Percentiles rank a stretch among this genome's conserved stretches.
phyloP scores from a whole-genome alignment of 202 grass and related monocot genomes.

The Digitaria exilis region DNA sequence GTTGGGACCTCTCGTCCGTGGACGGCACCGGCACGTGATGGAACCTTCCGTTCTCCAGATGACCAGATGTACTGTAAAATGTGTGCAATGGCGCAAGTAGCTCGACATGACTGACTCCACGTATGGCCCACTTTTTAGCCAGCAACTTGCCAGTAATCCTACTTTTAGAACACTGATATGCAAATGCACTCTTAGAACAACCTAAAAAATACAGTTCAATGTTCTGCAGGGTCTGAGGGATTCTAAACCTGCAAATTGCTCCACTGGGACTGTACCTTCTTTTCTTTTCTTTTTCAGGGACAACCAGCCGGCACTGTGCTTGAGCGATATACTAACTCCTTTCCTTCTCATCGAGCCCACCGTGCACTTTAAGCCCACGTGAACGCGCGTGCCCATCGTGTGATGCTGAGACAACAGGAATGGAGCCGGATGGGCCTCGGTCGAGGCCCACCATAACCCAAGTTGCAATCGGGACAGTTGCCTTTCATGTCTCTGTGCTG shows the following conservation, averaged over 20 bases:
- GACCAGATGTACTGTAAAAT: no score
- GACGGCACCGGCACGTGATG: not conserved
- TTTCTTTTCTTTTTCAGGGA: not conserved
- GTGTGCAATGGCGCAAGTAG: not conserved
- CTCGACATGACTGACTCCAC: not conserved
- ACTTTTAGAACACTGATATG: not conserved
- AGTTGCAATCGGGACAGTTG: not conserved
- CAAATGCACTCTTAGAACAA: not conserved
- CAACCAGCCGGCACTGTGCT: not conserved
- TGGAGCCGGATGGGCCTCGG: not conserved
- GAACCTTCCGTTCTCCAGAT: not conserved
- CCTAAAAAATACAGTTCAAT: not conserved
- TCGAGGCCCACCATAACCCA: not conserved
- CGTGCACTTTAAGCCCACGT: constrained; percentile 43
- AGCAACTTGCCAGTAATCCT: not conserved
- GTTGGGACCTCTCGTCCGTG: not conserved
- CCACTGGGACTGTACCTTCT: not conserved
- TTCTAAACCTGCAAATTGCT: not conserved
- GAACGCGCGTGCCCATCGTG: constrained; percentile 23
- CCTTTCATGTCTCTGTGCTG: not conserved
- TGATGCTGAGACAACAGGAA: not conserved
- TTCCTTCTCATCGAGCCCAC: constrained; percentile 29
- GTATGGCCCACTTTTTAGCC: not conserved
- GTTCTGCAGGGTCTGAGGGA: not conserved
- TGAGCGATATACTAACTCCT: not conserved